phyloP scores from a whole-genome alignment of 2,329 filamentous ascomycete genomes.

The Furcasterigmium furcatum region DNA sequence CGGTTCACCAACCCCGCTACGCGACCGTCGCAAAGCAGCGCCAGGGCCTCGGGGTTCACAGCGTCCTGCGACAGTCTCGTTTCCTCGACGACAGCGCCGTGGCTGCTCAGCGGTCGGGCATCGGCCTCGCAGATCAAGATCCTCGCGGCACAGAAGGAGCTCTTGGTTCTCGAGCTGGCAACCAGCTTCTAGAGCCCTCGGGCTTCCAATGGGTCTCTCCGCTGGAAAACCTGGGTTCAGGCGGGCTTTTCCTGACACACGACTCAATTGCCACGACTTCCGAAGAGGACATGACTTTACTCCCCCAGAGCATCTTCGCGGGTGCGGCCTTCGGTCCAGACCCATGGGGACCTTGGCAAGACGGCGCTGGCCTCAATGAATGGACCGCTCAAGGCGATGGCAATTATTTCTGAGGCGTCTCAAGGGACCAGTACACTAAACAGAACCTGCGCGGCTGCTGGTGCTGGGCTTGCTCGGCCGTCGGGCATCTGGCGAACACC shows the following conservation, averaged over 20 bases:
- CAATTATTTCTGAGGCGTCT: background rate
- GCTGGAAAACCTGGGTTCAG: background rate
- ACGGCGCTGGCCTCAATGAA: background rate
- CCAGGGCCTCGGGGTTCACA: slow-evolving; percentile 35
- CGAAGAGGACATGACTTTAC: background rate
- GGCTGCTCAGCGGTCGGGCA: slow-evolving; percentile 5
- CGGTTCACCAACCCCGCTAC: slow-evolving; percentile 13
- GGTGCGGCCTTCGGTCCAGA: background rate
- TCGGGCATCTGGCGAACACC: no score
- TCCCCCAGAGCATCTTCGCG: background rate
- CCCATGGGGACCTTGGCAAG: background rate
- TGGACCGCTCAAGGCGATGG: background rate
- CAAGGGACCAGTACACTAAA: no score
- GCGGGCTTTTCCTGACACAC: no score
- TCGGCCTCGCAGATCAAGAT: background rate
- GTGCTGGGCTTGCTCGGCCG: no score
- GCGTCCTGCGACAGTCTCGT: slow-evolving; percentile 32
- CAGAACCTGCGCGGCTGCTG: no score
- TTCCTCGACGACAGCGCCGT: slow-evolving; percentile 35
- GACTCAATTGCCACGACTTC: background rate
- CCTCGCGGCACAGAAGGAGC: no score
- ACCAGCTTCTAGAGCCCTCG: background rate
- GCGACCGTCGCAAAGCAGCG: slow-evolving; percentile 23
- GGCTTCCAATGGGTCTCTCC: background rate
- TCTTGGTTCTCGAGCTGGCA: no score